A percentile compares a stretch with the other conserved stretches of the same genome.
Evolutionary conservation across 495 filamentous ascomycete species (phyloP).

Genomic region (Halenospora varia): DNA sequence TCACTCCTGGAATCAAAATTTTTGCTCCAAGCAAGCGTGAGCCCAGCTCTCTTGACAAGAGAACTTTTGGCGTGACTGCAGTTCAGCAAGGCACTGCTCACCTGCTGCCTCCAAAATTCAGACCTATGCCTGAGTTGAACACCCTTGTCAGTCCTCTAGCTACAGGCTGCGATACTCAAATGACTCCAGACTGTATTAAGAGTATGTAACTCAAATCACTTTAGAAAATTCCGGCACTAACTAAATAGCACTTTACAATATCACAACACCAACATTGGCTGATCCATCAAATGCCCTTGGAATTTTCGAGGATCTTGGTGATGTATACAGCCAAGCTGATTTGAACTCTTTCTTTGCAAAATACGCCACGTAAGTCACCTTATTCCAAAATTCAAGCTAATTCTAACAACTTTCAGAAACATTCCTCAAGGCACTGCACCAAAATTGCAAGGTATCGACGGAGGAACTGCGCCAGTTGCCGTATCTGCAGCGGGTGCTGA

Average conservation of each 20-base stretch:
- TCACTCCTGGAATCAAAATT: constrained; percentile 52
- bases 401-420: constrained; percentile 28
- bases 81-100: neutral
- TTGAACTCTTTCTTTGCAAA: constrained; percentile 56
- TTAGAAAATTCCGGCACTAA: neutral
- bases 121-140: neutral
- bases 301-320: constrained; percentile 33
- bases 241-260: constrained; percentile 20
- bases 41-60: neutral
- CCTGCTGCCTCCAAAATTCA: neutral
- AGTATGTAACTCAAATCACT: neutral
- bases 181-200: constrained; percentile 27
- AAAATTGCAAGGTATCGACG: constrained; percentile 39
- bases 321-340: constrained; percentile 45
- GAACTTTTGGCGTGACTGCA: constrained; percentile 5
- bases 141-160: neutral
- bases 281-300: constrained; percentile 24
- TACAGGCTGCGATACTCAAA: constrained; percentile 15
- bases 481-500: neutral
- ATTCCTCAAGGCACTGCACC: constrained; percentile 42
- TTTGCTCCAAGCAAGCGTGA: neutral
- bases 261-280: constrained; percentile 13
- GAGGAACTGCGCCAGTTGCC: constrained; percentile 27
- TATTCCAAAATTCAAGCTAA: neutral
- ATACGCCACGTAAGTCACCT: constrained; percentile 31